Evolutionary conservation across 2,329 filamentous ascomycete genomes (phyloP).

Genomic region (Fusarium brachygibbosum): DNA sequence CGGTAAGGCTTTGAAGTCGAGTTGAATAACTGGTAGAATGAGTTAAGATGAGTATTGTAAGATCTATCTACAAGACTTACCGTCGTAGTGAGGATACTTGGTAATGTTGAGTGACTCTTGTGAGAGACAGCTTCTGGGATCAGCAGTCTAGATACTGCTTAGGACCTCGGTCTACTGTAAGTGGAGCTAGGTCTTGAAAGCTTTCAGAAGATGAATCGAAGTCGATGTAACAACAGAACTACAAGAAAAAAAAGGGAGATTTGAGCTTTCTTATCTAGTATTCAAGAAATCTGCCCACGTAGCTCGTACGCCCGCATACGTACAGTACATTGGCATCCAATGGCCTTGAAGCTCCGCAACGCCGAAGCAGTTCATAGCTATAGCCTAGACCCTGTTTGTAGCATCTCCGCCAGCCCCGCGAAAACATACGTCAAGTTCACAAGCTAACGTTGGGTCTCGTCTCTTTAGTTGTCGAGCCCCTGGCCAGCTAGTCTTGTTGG

Average conservation of each 20-base stretch:
- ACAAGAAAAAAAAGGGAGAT: slow-evolving; percentile 14
- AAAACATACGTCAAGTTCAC: slow-evolving; percentile 16
- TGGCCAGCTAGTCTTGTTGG: background rate
- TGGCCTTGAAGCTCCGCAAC: slow-evolving; percentile 38
- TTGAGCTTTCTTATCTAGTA: slow-evolving; percentile 34
- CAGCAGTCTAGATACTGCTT: background rate
- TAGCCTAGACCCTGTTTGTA: slow-evolving; percentile 18
- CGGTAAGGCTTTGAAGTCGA: slow-evolving; percentile 12
- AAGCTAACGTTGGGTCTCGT: background rate
- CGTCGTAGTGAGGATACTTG: background rate
- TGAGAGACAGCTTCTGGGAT: slow-evolving; percentile 4
- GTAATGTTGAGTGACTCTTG: background rate
- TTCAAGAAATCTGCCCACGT: slow-evolving; percentile 10
- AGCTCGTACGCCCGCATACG: slow-evolving; percentile 21
- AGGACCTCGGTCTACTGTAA: slow-evolving; percentile 28
- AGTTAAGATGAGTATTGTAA: background rate
- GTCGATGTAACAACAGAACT: slow-evolving; percentile 9
- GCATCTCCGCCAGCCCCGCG: slow-evolving; percentile 23
- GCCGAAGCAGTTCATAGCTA: slow-evolving; percentile 35
- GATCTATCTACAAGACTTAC: background rate
- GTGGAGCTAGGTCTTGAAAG: slow-evolving; percentile 29
- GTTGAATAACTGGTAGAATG: background rate
- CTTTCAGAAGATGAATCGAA: slow-evolving; percentile 7
- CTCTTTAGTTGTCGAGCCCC: background rate
- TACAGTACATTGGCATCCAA: slow-evolving; percentile 8